phyloP scores from a whole-genome alignment of 768 basidiomycete genomes.

The Hirschioporus abietinus region DNA sequence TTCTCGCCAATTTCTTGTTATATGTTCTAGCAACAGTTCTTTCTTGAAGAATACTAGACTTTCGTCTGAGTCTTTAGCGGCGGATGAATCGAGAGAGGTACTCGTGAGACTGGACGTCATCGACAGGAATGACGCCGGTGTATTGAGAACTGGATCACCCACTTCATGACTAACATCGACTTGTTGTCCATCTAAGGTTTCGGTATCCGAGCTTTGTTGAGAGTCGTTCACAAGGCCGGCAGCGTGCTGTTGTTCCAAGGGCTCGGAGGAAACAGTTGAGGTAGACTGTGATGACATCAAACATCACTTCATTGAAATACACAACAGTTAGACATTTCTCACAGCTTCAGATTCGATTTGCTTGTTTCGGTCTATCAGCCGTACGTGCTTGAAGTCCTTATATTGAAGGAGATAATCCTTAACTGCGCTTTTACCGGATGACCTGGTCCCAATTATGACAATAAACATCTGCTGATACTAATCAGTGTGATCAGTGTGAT shows the following conservation, averaged over 20 bases:
- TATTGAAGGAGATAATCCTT: conserved; percentile 52
- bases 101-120: conserved; percentile 15
- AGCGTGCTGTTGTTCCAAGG: neutral
- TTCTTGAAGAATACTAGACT: conserved; percentile 40
- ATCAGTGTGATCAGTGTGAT: neutral
- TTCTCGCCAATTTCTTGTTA: conserved; percentile 75
- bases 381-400: conserved; percentile 53
- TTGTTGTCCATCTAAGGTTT: conserved; percentile 3
- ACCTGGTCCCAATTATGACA: conserved; percentile 25
- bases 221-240: conserved; percentile 12
- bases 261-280: neutral
- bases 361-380: conserved; percentile 22
- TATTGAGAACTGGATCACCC: conserved; percentile 3
- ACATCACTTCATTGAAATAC: neutral
- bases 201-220: conserved; percentile 11
- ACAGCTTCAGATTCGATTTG: conserved; percentile 16
- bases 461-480: conserved; percentile 22
- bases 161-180: neutral
- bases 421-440: conserved; percentile 33
- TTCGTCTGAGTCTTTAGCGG: conserved; percentile 10
- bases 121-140: conserved; percentile 14
- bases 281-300: neutral
- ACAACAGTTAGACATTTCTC: conserved; percentile 31
- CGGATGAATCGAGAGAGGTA: conserved; percentile 20
- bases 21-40: conserved; percentile 57